These are phyloP conservation scores for Plasmodium coatneyi DNA, from an alignment of 169 alveolate genomes.

Conservation along the genomic window DNA sequence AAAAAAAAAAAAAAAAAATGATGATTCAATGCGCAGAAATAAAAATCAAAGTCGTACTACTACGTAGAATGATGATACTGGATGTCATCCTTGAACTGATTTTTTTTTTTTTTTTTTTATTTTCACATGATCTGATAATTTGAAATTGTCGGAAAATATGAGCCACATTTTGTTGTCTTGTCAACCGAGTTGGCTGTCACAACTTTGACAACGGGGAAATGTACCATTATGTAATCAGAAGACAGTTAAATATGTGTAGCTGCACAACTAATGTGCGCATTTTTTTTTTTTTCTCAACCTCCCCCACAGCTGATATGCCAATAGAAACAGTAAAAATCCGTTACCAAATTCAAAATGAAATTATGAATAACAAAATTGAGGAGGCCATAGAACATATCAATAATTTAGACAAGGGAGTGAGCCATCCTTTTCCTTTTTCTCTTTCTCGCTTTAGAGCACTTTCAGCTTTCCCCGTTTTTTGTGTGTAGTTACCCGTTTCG, in stretches of 20 bases:
- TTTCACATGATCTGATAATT: neutral
- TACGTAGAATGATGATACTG: conserved; percentile 68
- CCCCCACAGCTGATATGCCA: conserved; percentile 65
- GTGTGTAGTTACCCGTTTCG: neutral
- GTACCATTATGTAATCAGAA: neutral
- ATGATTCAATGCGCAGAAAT: conserved; percentile 62
- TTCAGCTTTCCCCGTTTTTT: neutral
- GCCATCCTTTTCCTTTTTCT: neutral
- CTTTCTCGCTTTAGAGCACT: neutral
- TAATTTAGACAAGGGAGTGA: conserved; percentile 65
- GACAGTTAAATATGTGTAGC: neutral
- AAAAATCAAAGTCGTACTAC: conserved; percentile 58
- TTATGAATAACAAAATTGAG: conserved; percentile 62
- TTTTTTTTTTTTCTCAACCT: conserved; percentile 6
- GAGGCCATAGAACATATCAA: conserved; percentile 70
- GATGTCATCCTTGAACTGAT: conserved; percentile 76
- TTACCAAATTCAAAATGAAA: conserved; percentile 53
- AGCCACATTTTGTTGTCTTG: neutral
- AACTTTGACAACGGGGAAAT: neutral
- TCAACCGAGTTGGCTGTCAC: neutral
- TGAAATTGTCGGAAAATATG: neutral
- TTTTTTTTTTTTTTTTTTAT: conserved; percentile 53
- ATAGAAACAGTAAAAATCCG: conserved; percentile 65
- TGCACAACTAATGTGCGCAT: neutral
- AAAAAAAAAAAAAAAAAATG: conserved; percentile 55